Base-by-base conservation (phyloP, 108 stramenopile species). In the Nitzschia putrida region DNA sequence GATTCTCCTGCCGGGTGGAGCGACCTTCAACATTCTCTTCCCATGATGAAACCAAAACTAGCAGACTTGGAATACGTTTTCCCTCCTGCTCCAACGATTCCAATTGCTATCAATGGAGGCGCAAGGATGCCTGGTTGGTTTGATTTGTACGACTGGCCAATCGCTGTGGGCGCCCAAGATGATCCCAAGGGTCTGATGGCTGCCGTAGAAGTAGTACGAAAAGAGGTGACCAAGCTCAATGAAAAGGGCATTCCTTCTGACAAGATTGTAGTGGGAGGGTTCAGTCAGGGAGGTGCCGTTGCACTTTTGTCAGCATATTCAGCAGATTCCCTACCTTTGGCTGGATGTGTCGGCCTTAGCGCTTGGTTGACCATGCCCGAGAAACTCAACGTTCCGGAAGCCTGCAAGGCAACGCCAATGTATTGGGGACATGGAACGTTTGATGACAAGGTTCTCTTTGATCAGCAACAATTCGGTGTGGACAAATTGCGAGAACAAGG, bases 121-220 rank as follows among this genome's bases (percentile, higher is more conserved):
- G 70, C 61, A 64, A n/a, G 61, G 11, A 94, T 94, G 93, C 89
- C 93, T 0, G 90, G 90, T 1, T 94, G 93, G 93, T 94, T 94
- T 61, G 93, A 94, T 80, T 56, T 92, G 24, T 89, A 76, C 45
- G 90, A 94, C 66, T 94, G 93, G 93, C 93, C 93, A 7, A 92
- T 94, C 23, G 88, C 65, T 12, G 80, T 92, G 3, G 79, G 77
- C 20, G 73, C 82, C 22, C 76, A 72, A 63, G 88, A 93, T 69
- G 89, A 93, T 59, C 65, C 41, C 24, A 77, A 67, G 13, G 88
- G 95, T 18, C 58, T 76, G 66, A 18, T 69, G 34, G 49, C 47
- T 49, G 79, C 73, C 24, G 85, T 86, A 12, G 54, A 52, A 42
- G 77, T 81, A 24, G 76, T 89, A 26, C 69, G 88, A 66, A 14